Base-by-base conservation (phyloP, 306 rosid genomes). In the Lotus japonicus region DNA sequence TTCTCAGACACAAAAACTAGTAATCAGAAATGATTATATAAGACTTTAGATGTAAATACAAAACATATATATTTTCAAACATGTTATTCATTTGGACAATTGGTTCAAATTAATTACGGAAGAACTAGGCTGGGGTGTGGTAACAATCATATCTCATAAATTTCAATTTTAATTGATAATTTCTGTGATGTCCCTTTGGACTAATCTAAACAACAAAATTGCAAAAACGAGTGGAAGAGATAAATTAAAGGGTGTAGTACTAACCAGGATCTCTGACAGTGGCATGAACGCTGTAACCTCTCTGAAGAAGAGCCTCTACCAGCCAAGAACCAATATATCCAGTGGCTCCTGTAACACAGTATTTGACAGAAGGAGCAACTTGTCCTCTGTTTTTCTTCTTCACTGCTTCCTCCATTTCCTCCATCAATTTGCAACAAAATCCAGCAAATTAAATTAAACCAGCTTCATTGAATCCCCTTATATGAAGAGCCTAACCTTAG, bases 281-380 rank as follows among this genome's bases (percentile, higher is more conserved):
- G 73, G 94, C 97, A 78, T 86, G 97, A 77, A 88, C 89, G 0
- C 4, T 76, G 84, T 26, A 78, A n/a, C 97, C 96, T 70, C 64
- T 77, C 60, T 83, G 60, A 70, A 91, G 96, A 43, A 91, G 96
- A 79, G 85, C 49, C 71, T 84, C 82, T 12, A 91, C 91, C 52
- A 91, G 65, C 87, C 88, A 91, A 31, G 94, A 88, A 10, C 89
- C 96, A 19, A 83, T 83, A 58, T 80, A 91, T 7, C 97, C 94
- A 7, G 75, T 81, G 13, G 88, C 90, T 1, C 97, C 94, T 35
- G 94, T 86, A 0, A 91, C 97, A 39, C 96, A 91, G 68, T 83
- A 91, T 6, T 66, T 46, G 45, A 16, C 59, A 41, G 6, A 11
- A 48, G 72, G 23, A 31, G 10, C 72, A 64, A 60, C 61, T 63